Evolutionary conservation across 2,329 filamentous ascomycete genomes (phyloP).

Genomic region (Alternaria dauci): DNA sequence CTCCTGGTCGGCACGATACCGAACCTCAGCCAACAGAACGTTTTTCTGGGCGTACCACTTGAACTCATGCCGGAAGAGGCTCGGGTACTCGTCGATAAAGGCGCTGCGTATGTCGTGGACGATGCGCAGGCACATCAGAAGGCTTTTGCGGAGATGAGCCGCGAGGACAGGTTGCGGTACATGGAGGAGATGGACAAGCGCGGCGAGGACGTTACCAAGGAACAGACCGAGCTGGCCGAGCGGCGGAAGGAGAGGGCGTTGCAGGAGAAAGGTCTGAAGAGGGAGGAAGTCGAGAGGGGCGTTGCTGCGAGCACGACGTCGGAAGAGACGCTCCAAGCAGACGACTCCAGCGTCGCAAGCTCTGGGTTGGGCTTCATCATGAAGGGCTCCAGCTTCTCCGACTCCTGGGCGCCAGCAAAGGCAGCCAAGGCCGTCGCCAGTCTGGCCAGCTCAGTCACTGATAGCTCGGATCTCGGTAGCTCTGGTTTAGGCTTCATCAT

Average conservation of each 20-base stretch:
- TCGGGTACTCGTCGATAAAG: constrained; percentile 77
- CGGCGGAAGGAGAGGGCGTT: constrained; percentile 60
- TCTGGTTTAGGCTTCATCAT: constrained; percentile 36
- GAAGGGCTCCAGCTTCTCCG: constrained; percentile 35
- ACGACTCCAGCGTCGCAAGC: constrained; percentile 18
- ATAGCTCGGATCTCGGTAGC: constrained; percentile 11
- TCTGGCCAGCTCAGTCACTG: constrained; percentile 7
- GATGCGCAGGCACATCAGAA: constrained; percentile 75
- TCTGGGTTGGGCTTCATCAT: constrained; percentile 37
- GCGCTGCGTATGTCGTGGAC: constrained; percentile 80
- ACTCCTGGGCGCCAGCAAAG: constrained; percentile 4
- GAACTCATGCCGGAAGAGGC: constrained; percentile 93
- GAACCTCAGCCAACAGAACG: constrained; percentile 92
- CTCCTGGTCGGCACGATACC: constrained; percentile 87
- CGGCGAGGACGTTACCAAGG: constrained; percentile 60
- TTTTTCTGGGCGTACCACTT: constrained; percentile 87
- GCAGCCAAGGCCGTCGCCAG: constrained; percentile 2
- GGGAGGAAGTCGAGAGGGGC: constrained; percentile 17
- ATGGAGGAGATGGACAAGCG: constrained; percentile 64
- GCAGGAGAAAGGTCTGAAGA: constrained; percentile 57
- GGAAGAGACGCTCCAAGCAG: constrained; percentile 22
- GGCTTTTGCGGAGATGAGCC: constrained; percentile 67
- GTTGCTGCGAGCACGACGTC: constrained; percentile 22
- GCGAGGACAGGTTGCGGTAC: constrained; percentile 69
- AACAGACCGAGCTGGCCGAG: constrained; percentile 58